Evolutionary conservation across 106 monocot species (phyloP).

Genomic region (Acorus gramineus): DNA sequence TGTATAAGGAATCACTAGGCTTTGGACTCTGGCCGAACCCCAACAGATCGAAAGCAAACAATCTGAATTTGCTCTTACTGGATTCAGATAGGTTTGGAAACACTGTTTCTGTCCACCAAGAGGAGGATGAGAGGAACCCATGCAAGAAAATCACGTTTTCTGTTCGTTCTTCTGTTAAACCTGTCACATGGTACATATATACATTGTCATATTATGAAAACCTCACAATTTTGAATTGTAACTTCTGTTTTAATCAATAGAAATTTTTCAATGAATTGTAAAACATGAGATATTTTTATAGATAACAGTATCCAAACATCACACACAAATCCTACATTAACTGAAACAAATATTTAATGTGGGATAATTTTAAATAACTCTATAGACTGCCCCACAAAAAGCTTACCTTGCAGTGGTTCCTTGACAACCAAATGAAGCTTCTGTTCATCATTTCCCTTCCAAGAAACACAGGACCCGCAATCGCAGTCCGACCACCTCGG

Average conservation of each 20-base stretch:
- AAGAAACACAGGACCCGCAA: conserved; percentile 37
- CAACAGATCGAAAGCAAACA: conserved; percentile 77
- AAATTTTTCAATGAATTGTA: too few species aligned
- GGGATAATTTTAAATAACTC: background rate
- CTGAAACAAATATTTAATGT: background rate
- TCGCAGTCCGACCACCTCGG: conserved; percentile 74
- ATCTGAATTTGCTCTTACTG: conserved; percentile 12
- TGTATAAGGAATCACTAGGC: conserved; percentile 50
- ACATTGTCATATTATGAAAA: too few species aligned
- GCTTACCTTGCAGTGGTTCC: conserved; percentile 46
- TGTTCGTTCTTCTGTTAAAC: background rate
- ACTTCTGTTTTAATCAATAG: too few species aligned
- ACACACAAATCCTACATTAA: too few species aligned
- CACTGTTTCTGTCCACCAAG: conserved; percentile 52
- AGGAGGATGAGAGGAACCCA: conserved; percentile 81
- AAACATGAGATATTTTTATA: too few species aligned
- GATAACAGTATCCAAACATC: too few species aligned
- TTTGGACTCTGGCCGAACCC: conserved; percentile 85
- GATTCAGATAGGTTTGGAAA: conserved; percentile 50
- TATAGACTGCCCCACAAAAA: background rate
- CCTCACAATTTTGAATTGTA: too few species aligned
- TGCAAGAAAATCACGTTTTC: conserved; percentile 68
- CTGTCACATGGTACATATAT: background rate
- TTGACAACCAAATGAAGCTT: conserved; percentile 57
- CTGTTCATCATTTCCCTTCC: conserved; percentile 31